Evolutionary conservation across 106 monocot genomes (phyloP), one percentile per base, ranked within the genome.

Genomic region (Dendrobium nobile): DNA sequence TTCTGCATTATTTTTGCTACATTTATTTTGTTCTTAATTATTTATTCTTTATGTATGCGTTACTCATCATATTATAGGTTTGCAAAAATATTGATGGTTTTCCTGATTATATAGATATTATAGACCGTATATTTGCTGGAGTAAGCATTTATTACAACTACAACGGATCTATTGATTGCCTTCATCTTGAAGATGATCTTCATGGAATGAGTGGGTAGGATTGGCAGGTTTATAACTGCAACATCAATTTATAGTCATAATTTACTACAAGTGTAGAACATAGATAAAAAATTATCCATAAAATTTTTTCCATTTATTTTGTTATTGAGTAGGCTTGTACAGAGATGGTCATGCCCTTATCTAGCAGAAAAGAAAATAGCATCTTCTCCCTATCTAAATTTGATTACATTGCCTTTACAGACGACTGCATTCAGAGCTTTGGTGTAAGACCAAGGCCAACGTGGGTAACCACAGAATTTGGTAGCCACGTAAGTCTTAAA

Each of bases 391-490:
- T 87, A 9, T 92, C 86, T 85, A 44, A 85, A 81, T 96, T 89
- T 72, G 79, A 90, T 83, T 88, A 87, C 84, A 26, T 83, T 75
- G 80, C 87, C 22, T 91, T 84, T 79, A 72, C 80, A 47, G 76
- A 84, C 78, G 56, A 85, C 24, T 93, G 93, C 61, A 18, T 82
- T 61, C 81, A 79, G 28, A 84, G 72, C 67, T 93, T 84, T 86
- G 86, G 86, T 86, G 91, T 89, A 19, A 84, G 26, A 33, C 93
- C 93, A 79, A 93, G 93, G 86, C 91, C 91, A 74, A 79, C 54
- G 59, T 92, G 96, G 96, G 80, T 93, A 17, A 90, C 88, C 31
- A 96, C 91, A 17, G 93, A 96, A 81, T 96, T 96, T 84, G 96
- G 96, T 40, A 93, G 96, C 54, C 96, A 96, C 87, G 93, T 96